Evolutionary conservation across 192 early-diverging fungal genomes (phyloP).

Genomic region (Mortierella hygrophila): DNA sequence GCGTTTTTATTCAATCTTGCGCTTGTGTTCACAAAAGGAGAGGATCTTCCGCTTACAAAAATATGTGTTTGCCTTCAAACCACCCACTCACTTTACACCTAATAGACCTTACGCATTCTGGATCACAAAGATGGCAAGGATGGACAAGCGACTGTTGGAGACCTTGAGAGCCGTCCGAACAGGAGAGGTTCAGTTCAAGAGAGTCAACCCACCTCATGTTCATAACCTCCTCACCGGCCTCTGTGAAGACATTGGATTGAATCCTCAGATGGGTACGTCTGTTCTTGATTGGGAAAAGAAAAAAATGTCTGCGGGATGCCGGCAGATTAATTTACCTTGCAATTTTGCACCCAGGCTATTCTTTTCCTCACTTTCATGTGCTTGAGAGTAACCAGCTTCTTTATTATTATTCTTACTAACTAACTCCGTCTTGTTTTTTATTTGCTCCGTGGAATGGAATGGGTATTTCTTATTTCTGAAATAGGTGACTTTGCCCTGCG

Average conservation of each 20-base stretch:
- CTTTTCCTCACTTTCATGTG: background rate
- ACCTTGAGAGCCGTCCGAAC: conserved; percentile 57
- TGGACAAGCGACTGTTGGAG: conserved; percentile 68
- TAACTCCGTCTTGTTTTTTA: background rate
- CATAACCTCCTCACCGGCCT: conserved; percentile 46
- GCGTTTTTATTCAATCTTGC: background rate
- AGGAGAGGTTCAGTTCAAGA: conserved; percentile 55
- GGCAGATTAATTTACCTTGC: conserved; percentile 5
- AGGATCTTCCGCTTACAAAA: background rate
- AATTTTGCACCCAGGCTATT: background rate
- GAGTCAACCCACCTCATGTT: conserved; percentile 52
- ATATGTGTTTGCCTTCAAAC: background rate
- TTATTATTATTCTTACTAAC: background rate
- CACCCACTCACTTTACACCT: background rate
- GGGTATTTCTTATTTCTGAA: background rate
- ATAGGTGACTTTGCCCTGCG: conserved; percentile 43
- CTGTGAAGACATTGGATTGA: conserved; percentile 49
- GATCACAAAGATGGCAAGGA: conserved; percentile 69
- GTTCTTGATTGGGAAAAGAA: background rate
- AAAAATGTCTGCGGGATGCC: background rate
- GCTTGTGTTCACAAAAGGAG: background rate
- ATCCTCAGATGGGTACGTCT: conserved; percentile 47
- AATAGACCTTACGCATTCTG: conserved; percentile 67
- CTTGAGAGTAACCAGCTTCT: background rate
- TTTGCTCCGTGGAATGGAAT: background rate